A percentile compares a stretch with the other conserved stretches of the same genome.
These are phyloP conservation scores for Cyathus striatus DNA, from an alignment of 768 basidiomycete genomes.

Conservation along the genomic window DNA sequence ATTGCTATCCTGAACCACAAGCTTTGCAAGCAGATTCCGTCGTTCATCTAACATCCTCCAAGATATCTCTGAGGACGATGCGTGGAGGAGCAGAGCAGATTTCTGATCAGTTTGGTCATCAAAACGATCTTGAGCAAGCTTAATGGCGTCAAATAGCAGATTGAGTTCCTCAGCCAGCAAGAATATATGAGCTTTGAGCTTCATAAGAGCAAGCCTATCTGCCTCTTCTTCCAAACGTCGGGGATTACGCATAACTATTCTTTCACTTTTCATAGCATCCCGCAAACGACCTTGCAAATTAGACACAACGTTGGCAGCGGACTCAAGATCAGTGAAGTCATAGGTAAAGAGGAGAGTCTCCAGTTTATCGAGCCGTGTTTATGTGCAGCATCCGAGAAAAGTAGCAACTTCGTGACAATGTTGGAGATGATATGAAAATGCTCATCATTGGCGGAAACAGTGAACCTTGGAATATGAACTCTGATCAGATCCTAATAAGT, in stretches of 20 bases:
- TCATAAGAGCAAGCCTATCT: conserved; percentile 51
- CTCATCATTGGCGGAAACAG: conserved; percentile 75
- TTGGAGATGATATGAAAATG: conserved; percentile 85
- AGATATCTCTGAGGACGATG: conserved; percentile 80
- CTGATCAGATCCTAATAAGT: conserved; percentile 68
- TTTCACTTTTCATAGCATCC: conserved; percentile 49
- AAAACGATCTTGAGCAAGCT: conserved; percentile 72
- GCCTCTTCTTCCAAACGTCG: conserved; percentile 35
- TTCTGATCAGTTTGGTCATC: conserved; percentile 66
- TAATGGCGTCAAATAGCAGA: conserved; percentile 82
- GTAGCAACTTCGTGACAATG: conserved; percentile 78
- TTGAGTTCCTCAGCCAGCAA: conserved; percentile 75
- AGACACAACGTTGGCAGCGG: conserved; percentile 66
- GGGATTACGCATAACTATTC: conserved; percentile 32
- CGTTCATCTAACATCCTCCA: conserved; percentile 86
- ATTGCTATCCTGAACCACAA: conserved; percentile 73
- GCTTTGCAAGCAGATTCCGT: conserved; percentile 72
- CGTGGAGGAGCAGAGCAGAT: conserved; percentile 75
- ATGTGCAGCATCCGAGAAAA: conserved; percentile 87
- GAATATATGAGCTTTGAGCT: conserved; percentile 67
- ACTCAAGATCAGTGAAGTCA: conserved; percentile 75
- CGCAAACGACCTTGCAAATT: conserved; percentile 73
- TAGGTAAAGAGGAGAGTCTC: conserved; percentile 83
- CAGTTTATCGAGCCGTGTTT: conserved; percentile 68
- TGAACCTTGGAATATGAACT: conserved; percentile 80